Evolutionary conservation across 495 filamentous ascomycete genomes (phyloP), one percentile per base, ranked within the genome.

Genomic region (Penicillium verhagenii): DNA sequence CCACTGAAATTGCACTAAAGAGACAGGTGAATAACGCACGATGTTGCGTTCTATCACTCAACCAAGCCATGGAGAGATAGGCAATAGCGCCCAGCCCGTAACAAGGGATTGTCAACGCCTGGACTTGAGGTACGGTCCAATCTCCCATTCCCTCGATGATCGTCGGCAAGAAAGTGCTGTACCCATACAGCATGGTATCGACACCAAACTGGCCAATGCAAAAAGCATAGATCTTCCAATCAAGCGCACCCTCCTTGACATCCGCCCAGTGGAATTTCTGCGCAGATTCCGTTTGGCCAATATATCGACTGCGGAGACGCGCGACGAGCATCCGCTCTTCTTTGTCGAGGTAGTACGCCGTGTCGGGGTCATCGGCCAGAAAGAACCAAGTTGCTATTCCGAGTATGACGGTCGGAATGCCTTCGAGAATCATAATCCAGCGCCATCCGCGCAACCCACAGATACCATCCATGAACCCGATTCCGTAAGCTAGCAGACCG

Each of bases 31-130:
- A 88, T 1, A 88, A 29, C 3, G 77, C 87, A 16, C 88, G 80
- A 51, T 73, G 75, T 64, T 87, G 83, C 47, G 76, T 72, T 9
- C 70, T 70, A 64, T 91, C 88, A 19, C 82, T 86, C 19, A 87
- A 53, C 49, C 73, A 75, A 1, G 88, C 87, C 2, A 84, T 67
- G 8, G 73, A 54, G 61, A 91, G 77, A 56, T 89, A 91, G 0
- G 77, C 79, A 26, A 86, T 73, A 0, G 86, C 86, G 0, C 87
- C 89, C 9, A 90, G 64, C 37, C 79, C 79, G 59, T 91, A 92
- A 65, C 86, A 88, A 4, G 89, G 89, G 38, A 92, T 87, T 0
- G 87, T 91, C n/a, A 91, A 79, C 21, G 87, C 79, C 67, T 92
- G 89, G 16, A 87, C 76, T 52, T 88, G 69, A 0, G 86, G 78